Evolutionary conservation across 257 asterid genomes (phyloP), one percentile per base, ranked within the genome.

Genomic region (Solanum tacnaense): DNA sequence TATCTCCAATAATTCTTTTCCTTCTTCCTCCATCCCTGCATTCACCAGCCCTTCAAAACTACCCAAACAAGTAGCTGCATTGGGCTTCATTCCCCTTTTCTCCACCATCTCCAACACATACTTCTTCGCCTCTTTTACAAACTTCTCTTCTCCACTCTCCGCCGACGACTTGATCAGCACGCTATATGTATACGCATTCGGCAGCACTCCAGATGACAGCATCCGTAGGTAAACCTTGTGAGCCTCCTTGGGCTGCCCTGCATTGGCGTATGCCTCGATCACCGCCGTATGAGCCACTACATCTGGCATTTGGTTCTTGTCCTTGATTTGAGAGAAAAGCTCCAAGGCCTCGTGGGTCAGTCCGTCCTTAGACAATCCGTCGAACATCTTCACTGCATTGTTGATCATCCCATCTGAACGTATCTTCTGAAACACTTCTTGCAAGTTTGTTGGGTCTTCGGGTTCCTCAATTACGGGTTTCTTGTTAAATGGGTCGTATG

Each of bases 331-430:
- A 21, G 96, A 91, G 87, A 96, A 94, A 83, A 96, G 90, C 21
- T 96, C 95, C 67, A 94, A 88, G 5, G 99, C 99, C 83, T 96
- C 98, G 91, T 96, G 98, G 78, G 98, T 95, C 36, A 96, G 73
- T 0, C 98, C 99, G 85, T 96, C 98, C 84, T 92, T 96, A 9
- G 98, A 95, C 99, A 96, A 93, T 90, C 99, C 99, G 92, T 96
- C 98, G 95, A 96, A 95, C 99, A 96, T 96, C 98, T 96, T 94
- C 78, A 90, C 97, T 79, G 99, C 99, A 89, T 91, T 92, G 87
- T 89, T 92, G 91, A 91, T 92, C 3, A 96, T 91, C 35, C 98
- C 99, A 10, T 92, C 98, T 35, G 89, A 89, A 9, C 96, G 92
- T 9, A 96, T 89, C 6, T 89, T 92, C 0, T 94, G 96, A 89